Base-by-base conservation (phyloP, 345 rosid species). In the Lumnitzera littorea region DNA sequence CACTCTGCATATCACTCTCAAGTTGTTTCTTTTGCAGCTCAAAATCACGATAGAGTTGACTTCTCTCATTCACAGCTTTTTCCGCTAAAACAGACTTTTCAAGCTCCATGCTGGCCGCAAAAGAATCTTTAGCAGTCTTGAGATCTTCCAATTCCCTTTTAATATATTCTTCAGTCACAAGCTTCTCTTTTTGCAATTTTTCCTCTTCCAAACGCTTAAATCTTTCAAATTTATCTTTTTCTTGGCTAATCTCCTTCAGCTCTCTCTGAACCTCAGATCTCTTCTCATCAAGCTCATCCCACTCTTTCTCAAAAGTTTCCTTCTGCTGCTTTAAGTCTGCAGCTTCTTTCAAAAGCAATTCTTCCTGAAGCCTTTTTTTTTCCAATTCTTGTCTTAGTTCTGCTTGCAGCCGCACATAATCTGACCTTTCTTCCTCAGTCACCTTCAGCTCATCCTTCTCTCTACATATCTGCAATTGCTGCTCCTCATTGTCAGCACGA, bases 281-380 rank as follows among this genome's bases (percentile, higher is more conserved):
- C 73, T 81, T 90, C 73, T 79, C 97, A 64, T 90, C 97, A 60
- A 94, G 82, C 48, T 82, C 89, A 53, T 84, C 97, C 99, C 99
- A 90, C 65, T 94, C 96, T 74, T 73, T 88, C 84, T 94, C 99
- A 78, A 94, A 94, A 64, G 72, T 78, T 67, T 86, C 91, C 68
- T 80, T 94, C 61, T 88, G 99, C 65, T 53, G 73, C 81, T 84
- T 94, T 67, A 94, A 76, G 70, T 90, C 97, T 54, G 86, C 97
- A 67, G 78, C 79, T 74, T 88, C 99, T 74, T 88, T 90, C 80
- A 77, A 68, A 75, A 87, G 87, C 63, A 81, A 63, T 71, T 84
- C 95, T 69, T 90, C 83, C 60, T 76, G 90, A 65, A 62, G 74
- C 80, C 97, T 79, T 69, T 87, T 81, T 64, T 84, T 86, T 25